These are phyloP conservation scores for Pseudodiploospora longispora DNA, from an alignment of 2,329 filamentous ascomycete genomes.

Conservation along the genomic window DNA sequence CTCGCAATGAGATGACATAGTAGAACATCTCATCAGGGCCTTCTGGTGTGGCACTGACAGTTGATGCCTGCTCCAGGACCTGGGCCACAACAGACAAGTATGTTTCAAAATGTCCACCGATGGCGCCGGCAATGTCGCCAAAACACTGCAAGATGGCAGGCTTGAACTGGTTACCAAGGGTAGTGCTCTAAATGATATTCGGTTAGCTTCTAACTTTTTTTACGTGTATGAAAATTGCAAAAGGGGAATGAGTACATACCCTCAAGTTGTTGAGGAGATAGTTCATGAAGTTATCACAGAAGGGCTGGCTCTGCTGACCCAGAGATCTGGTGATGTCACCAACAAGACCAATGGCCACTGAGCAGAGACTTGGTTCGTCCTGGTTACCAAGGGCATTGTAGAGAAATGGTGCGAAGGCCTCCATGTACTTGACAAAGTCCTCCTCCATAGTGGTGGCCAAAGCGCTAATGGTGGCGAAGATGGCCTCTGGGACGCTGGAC, in stretches of 20 bases:
- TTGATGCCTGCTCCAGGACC: constrained; percentile 86
- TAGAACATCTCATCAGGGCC: constrained; percentile 92
- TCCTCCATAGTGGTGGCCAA: constrained; percentile 86
- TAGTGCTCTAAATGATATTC: constrained; percentile 52
- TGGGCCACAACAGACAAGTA: constrained; percentile 89
- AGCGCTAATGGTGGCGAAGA: constrained; percentile 88
- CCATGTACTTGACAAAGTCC: constrained; percentile 96
- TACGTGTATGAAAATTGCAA: too few species aligned
- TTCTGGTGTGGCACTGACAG: constrained; percentile 69
- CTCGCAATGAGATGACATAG: constrained; percentile 88
- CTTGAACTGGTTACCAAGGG: constrained; percentile 94
- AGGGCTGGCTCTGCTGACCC: constrained; percentile 84
- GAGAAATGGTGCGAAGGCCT: constrained; percentile 83
- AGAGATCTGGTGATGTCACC: constrained; percentile 92
- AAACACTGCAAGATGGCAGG: constrained; percentile 97
- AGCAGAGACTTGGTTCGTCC: constrained; percentile 87
- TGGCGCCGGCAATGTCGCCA: constrained; percentile 93
- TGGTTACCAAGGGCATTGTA: constrained; percentile 93
- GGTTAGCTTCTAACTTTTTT: neutral
- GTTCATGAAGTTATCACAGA: constrained; percentile 98
- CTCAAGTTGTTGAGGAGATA: constrained; percentile 85
- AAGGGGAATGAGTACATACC: constrained; percentile 38
- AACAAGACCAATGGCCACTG: constrained; percentile 94
- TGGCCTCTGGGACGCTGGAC: constrained; percentile 87
- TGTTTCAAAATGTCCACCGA: constrained; percentile 83